These are phyloP conservation scores for Penicillium sp. DNA, from an alignment of 2,329 filamentous ascomycete species.

Conservation along the genomic window DNA sequence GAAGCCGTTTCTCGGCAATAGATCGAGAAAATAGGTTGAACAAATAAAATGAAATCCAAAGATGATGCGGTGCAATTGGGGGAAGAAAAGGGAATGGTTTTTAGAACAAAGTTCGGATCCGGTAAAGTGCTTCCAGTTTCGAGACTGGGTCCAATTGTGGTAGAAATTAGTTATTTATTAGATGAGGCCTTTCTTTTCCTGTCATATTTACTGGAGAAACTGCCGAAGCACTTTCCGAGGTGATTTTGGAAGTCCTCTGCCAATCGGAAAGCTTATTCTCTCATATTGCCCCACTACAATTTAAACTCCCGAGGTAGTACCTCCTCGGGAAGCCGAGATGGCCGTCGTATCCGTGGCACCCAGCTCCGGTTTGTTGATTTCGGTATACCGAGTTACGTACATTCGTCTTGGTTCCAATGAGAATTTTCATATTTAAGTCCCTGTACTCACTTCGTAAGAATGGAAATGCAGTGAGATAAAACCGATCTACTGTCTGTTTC, in stretches of 20 bases:
- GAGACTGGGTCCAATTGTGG: background rate
- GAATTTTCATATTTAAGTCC: background rate
- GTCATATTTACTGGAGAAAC: background rate
- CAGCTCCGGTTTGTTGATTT: background rate
- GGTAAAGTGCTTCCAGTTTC: background rate
- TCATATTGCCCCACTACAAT: background rate
- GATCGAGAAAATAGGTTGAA: background rate
- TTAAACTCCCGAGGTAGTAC: background rate
- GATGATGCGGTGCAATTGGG: background rate
- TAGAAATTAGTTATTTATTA: background rate
- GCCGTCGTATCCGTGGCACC: background rate
- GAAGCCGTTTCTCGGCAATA: background rate
- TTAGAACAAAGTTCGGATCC: background rate
- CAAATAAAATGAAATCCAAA: background rate
- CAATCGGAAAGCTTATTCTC: background rate
- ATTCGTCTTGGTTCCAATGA: background rate
- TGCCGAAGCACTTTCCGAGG: background rate
- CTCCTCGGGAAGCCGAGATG: constrained; percentile 3
- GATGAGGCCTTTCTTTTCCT: background rate
- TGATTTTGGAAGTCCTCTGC: background rate
- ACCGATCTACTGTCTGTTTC: background rate
- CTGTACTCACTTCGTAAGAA: background rate
- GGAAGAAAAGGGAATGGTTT: background rate
- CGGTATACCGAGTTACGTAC: background rate
- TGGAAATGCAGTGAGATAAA: background rate